A percentile compares a stretch with the other conserved stretches of the same genome.
These are phyloP conservation scores for Acarospora socialis DNA, from an alignment of 2,329 filamentous ascomycete genomes.

Conservation along the genomic window DNA sequence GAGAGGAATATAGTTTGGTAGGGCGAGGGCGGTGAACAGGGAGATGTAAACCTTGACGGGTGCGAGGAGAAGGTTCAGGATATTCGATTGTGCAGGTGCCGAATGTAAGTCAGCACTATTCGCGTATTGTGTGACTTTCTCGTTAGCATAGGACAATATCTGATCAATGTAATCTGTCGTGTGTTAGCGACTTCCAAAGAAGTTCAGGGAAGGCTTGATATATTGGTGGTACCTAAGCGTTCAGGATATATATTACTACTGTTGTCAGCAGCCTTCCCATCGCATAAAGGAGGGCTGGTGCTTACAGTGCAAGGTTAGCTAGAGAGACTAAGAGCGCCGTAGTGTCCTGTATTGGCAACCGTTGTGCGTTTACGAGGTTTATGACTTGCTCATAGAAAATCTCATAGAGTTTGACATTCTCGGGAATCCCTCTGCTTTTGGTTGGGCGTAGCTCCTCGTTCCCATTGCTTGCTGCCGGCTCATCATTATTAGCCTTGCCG, in stretches of 20 bases:
- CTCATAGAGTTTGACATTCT: conserved; percentile 81
- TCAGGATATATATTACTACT: conserved; percentile 77
- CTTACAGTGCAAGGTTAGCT: conserved; percentile 68
- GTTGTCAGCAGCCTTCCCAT: conserved; percentile 17
- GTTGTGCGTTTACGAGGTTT: conserved; percentile 79
- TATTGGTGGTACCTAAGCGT: conserved; percentile 37
- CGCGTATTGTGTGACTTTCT: conserved; percentile 74
- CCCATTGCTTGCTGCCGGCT: conserved; percentile 21
- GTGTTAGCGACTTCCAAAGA: conserved; percentile 7
- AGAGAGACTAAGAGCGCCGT: conserved; percentile 90
- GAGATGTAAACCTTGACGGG: conserved; percentile 83
- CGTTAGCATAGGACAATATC: conserved; percentile 72
- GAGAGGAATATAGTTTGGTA: conserved; percentile 83
- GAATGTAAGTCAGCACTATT: conserved; percentile 96
- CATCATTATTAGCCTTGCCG: conserved; percentile 21
- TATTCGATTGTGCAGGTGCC: conserved; percentile 69
- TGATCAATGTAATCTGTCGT: conserved; percentile 75
- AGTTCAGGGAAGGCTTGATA: background rate
- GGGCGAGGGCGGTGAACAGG: conserved; percentile 85
- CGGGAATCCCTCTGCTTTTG: conserved; percentile 44
- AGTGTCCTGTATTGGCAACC: conserved; percentile 84
- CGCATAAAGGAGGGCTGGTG: background rate
- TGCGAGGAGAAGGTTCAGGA: conserved; percentile 78
- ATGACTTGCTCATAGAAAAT: conserved; percentile 96
- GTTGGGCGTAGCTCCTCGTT: conserved; percentile 21